Base-by-base conservation (phyloP, 805 yeast genomes). In the Kuraishia hungarica region DNA sequence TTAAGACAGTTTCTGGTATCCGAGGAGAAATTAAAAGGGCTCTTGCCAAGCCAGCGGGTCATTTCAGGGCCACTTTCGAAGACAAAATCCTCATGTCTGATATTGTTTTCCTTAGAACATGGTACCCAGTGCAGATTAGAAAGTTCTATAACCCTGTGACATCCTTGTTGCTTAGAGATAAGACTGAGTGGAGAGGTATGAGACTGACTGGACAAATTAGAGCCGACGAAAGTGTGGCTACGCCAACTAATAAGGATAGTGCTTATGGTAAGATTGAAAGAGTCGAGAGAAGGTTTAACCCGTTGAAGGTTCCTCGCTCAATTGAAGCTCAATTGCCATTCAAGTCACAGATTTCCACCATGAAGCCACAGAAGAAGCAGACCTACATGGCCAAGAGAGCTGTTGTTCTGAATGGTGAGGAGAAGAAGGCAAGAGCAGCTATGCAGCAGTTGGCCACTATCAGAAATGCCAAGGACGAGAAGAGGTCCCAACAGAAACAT, bases 1-100 rank as follows among this genome's bases (percentile, higher is more conserved):
- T 94, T 66, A 87, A 91, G 70, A 96, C 99, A 0, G 99, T 94
- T 3, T 89, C 97, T 7, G 99, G 99, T 57, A 90, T 94, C 56
- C 78, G 99, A 62, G 99, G 99, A 70, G 98, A 94, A 70, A 93
- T 94, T 63, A 94, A 94, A 69, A 79, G 97, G 59, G 99, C 98
- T 0, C 76, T 94, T 58, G 82, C 96, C 10, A 87, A 88, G 62
- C 97, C 97, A 0, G 98, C 93, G 53, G 99, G 99, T 13, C 85
- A 87, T 68, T 96, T 80, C 77, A 83, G 99, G 67, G 99, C 99
- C 13, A 85, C 97, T 0, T 94, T 94, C 70, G 99, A 94, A 71
- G 99, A 94, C 68, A 93, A 92, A 72, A 81, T 93, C 46, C 78
- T 93, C 55, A 78, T 94, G 84, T 86, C 94, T 61, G 99, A 94